phyloP scores from a whole-genome alignment of 345 rosid genomes.

The Anastatica hierochuntica region DNA sequence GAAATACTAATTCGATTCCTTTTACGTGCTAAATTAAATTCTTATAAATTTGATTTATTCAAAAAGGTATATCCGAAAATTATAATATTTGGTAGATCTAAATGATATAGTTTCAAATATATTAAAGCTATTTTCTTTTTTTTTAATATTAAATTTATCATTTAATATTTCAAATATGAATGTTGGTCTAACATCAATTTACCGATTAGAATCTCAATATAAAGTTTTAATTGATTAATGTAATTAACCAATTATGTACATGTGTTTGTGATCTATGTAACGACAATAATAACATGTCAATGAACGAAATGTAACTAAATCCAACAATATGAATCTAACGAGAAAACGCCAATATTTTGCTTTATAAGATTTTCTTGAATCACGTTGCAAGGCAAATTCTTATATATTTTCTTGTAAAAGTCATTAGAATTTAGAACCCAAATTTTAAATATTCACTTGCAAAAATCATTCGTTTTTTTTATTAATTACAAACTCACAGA shows the following conservation, averaged over 20 bases:
- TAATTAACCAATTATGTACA: neutral
- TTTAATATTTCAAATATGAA: too few relatives aligned
- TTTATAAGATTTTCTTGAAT: constrained; percentile 6
- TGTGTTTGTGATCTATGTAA: neutral
- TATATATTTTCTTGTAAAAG: neutral
- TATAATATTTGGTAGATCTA: too few relatives aligned
- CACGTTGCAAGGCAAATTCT: neutral
- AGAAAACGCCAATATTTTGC: constrained; percentile 19
- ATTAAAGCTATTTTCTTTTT: too few relatives aligned
- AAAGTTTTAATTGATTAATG: neutral
- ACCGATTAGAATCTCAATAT: too few relatives aligned
- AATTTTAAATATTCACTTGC: constrained; percentile 19
- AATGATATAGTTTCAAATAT: too few relatives aligned
- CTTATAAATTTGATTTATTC: too few relatives aligned
- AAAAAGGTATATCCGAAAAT: too few relatives aligned
- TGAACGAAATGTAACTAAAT: neutral
- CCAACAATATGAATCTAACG: constrained; percentile 1
- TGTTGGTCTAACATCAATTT: too few relatives aligned
- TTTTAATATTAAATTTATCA: too few relatives aligned
- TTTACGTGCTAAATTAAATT: too few relatives aligned
- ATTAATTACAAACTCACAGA: constrained; percentile 19
- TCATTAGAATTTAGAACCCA: neutral
- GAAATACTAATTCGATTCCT: neutral
- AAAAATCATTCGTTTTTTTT: neutral
- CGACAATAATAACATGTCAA: constrained; percentile 6